Percentiles rank a stretch among this genome's conserved stretches.
phyloP scores from a whole-genome alignment of 2,329 filamentous ascomycete species.

The Fusarium chaquense region DNA sequence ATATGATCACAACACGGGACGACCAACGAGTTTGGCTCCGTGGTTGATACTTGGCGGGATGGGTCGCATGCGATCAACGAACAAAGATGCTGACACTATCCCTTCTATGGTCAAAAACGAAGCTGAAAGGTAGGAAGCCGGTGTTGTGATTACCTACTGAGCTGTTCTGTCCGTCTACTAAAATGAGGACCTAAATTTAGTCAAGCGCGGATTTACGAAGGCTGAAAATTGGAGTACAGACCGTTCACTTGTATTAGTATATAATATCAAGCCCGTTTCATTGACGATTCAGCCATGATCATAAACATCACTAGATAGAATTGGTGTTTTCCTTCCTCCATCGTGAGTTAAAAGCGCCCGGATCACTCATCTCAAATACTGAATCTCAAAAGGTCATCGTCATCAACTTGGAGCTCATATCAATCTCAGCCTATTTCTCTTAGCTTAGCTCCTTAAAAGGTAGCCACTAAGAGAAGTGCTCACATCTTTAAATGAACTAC shows the following conservation, averaged over 20 bases:
- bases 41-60: constrained; percentile 15
- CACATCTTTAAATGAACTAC: constrained; percentile 34
- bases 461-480: constrained; percentile 1
- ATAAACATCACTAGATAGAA: constrained; percentile 9
- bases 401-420: neutral
- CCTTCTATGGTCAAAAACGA: constrained; percentile 4
- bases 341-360: neutral
- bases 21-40: constrained; percentile 2
- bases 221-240: constrained; percentile 34
- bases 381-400: constrained; percentile 2
- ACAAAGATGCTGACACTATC: neutral
- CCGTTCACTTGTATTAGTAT: constrained; percentile 14
- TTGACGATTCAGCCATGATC: constrained; percentile 24
- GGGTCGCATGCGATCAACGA: constrained; percentile 12
- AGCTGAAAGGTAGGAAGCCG: constrained; percentile 22
- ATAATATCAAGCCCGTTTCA: constrained; percentile 18
- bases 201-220: constrained; percentile 7
- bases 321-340: constrained; percentile 7
- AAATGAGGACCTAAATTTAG: constrained; percentile 41
- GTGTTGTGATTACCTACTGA: constrained; percentile 33
- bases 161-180: constrained; percentile 1
- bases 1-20: constrained; percentile 28
- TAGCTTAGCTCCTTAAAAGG: neutral
- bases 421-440: constrained; percentile 13
- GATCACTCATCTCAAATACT: neutral